Evolutionary conservation across 371 early-diverging fungal species (phyloP), one percentile per base, ranked within the genome.

Genomic region (Lichtheimia ornata): DNA sequence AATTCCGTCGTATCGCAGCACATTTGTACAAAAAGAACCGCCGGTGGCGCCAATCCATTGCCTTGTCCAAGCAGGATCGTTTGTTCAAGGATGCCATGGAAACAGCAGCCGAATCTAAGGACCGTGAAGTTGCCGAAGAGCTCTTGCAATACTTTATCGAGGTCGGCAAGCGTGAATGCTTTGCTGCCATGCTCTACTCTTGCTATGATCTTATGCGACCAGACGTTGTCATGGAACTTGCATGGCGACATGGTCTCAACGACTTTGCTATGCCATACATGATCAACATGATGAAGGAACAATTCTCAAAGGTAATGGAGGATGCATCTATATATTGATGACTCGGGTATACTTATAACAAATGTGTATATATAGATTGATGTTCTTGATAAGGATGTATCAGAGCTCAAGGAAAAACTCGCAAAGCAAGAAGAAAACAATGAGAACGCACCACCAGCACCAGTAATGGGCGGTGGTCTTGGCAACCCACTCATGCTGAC

Each of bases 11-110:
- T 44, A 95, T 98, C 58, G 92, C 97, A 13, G 94, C 97, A 2
- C 94, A 93, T 60, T 77, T 98, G 52, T 97, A 95, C 87, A 94
- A 87, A 87, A 89, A 82, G 64, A 96, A 95, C 86, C 91, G 93
- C 76, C 89, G 94, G 63, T 98, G 96, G 96, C 86, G 88, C 72
- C 93, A 97, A 75, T 94, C 97, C 14, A 89, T 98, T 72, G 85
- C 87, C 12, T 82, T 98, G 58, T 97, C 95, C 18, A 97, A 97
- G 85, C 89, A 94, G 77, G 97, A 98, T 71, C 83, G 90, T 57
- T 87, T 97, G 44, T 97, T 89, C 85, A 94, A 94, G 85, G 99
- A 98, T 70, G 96, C 97, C 4, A 97, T 97, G 91, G 94, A 95
- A 54, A 96, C 98, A 1, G 99, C 97, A 9, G 91, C 92, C 6